Base-by-base conservation (phyloP, 2,329 filamentous ascomycete species). In the Fonsecaea erecta region DNA sequence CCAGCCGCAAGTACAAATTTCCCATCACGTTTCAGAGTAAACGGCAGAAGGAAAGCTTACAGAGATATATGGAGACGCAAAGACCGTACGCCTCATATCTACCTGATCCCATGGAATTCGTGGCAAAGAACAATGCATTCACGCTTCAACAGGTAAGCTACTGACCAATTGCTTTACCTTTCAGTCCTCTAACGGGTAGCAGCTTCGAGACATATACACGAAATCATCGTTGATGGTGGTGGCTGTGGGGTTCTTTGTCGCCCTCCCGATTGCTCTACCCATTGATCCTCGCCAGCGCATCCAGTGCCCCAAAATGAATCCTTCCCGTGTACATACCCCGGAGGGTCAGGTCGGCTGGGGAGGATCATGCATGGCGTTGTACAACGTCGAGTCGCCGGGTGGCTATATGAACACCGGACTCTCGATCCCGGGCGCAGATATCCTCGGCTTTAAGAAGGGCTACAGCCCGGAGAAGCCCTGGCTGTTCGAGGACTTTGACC, bases 11-110 rank as follows among this genome's bases (percentile, higher is more conserved):
- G n/a, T 81, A 82, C 73, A 75, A 74, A 34, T 74, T 83, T 0
- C 81, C 81, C 0, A 73, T 83, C 30, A 77, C 76, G 3, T 81
- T 83, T 65, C 74, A 80, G 60, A 78, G 63, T 57, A 67, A 68
- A 52, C 61, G 63, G 32, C 71, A 70, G 59, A 73, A 80, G 21
- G 81, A 84, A 35, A 86, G 86, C 0, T 81, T 87, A 0, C 77
- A 84, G 52, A 81, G 87, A 2, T 90, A 90, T 74, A 84, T 84
- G 72, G 84, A 84, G 26, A 88, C 86, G 0, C 86, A 88, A 67
- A 81, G 87, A 6, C 81, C 83, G 1, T 82, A 86, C 55, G 87
- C 87, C 0, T 82, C 85, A 0, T 90, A 87, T 71, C 78, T 89
- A 0, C 87, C 87, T 0, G 84, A 86, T 68, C 88, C 88, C 60